Percentiles rank a stretch among this genome's conserved stretches.
phyloP scores from a whole-genome alignment of 371 early-diverging fungal species.

The Ecytonucleospora hepatopenaei region DNA sequence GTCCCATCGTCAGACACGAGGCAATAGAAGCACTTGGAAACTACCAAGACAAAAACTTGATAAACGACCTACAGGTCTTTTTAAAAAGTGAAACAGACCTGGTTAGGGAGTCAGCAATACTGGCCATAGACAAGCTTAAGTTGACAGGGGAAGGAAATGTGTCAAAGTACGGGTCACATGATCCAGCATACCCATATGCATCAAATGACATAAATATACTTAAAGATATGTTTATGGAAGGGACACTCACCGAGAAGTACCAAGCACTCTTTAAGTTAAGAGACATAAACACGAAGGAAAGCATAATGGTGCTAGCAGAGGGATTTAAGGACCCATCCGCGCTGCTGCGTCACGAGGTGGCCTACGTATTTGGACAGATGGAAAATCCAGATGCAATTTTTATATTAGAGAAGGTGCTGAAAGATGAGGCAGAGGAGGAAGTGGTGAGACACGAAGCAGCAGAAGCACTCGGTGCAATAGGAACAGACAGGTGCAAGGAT shows the following conservation, averaged over 20 bases:
- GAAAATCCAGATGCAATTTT: constrained; percentile 76
- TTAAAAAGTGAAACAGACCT: constrained; percentile 44
- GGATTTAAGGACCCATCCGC: constrained; percentile 65
- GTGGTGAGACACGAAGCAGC: constrained; percentile 99
- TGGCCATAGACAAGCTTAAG: constrained; percentile 67
- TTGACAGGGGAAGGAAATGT: constrained; percentile 59
- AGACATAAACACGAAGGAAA: constrained; percentile 66
- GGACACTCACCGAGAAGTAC: constrained; percentile 77
- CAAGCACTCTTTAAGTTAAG: constrained; percentile 92
- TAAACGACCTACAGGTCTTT: constrained; percentile 32
- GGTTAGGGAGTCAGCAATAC: constrained; percentile 69
- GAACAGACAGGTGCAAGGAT: constrained; percentile 69
- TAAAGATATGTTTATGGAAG: constrained; percentile 60
- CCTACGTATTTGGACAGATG: constrained; percentile 95
- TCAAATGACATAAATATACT: constrained; percentile 73
- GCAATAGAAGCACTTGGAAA: constrained; percentile 58
- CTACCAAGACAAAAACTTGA: constrained; percentile 26
- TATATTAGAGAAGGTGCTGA: constrained; percentile 64
- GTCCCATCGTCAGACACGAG: constrained; percentile 94
- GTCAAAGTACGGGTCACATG: constrained; percentile 43
- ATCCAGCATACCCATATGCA: constrained; percentile 57
- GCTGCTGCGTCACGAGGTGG: constrained; percentile 86
- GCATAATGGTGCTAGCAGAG: constrained; percentile 70
- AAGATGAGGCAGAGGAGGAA: constrained; percentile 65
- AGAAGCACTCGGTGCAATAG: constrained; percentile 96